Evolutionary conservation across 768 basidiomycete genomes (phyloP), one percentile per base, ranked within the genome.

Genomic region (Mycena crocata): DNA sequence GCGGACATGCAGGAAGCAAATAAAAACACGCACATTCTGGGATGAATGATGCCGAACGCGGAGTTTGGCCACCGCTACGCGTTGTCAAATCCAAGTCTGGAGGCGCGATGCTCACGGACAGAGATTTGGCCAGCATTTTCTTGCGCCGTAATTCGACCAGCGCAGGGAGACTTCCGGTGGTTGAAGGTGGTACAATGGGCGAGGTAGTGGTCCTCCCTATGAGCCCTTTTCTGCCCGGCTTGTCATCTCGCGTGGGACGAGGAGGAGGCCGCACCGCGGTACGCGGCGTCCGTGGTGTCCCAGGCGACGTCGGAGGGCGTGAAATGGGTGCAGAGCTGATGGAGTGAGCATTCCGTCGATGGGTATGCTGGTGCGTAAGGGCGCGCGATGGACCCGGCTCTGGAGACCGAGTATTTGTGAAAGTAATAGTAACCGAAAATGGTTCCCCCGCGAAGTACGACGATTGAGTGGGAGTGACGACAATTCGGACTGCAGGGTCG

Each of bases 381-480:
- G 71, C 71, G 66, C 69, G 74, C 23, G 78, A 76, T 46, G 79
- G 81, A 15, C 78, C 80, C 30, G 78, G 73, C 26, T 82, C 81
- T 6, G 88, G 84, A 0, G 89, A 83, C 30, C 88, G 88, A 5
- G 89, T 90, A 76, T 97, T 98, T 54, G 92, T 91, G 78, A 98
- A 95, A 0, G 93, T 92, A 70, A 98, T 89, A 5, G 89, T 91
- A 15, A 93, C 94, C 3, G 89, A 83, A 78, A 97, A 94, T 0
- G 87, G 82, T 78, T 98, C 96, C 62, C 96, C 96, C 0, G 96
- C 94, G 76, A 96, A 98, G 80, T 92, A 98, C 0, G 95, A 93
- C 0, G 94, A 92, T 67, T 95, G 92, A 0, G 92, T 85, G 2
- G 96, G 96, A 0, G 87, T 86, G 24, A 93, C 90, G 30, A 88